phyloP scores from a whole-genome alignment of 202 grass and related monocot genomes.

The Bolboschoenoplectus hybrid region DNA sequence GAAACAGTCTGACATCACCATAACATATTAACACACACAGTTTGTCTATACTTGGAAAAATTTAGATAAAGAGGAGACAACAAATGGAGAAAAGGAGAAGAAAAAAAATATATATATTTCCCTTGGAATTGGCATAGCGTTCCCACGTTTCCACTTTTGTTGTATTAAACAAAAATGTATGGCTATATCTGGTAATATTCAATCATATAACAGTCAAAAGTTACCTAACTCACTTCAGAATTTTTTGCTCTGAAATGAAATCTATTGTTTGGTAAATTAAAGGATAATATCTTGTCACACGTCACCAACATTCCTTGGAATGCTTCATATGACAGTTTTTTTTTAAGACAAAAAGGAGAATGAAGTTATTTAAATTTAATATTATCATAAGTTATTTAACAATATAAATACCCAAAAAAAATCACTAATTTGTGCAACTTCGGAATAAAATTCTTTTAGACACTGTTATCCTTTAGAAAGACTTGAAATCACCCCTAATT shows the following conservation, averaged over 20 bases:
- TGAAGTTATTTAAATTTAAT: no score
- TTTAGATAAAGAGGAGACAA: neutral
- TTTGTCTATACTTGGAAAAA: neutral
- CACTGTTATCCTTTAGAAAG: no score
- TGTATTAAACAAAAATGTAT: neutral
- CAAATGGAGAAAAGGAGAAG: neutral
- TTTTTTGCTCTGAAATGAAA: neutral
- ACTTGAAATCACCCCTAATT: no score
- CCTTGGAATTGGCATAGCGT: neutral
- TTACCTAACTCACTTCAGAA: neutral
- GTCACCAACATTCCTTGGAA: neutral
- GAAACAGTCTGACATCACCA: neutral
- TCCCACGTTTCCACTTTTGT: neutral
- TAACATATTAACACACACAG: neutral
- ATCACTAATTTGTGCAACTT: no score
- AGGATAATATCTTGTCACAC: neutral
- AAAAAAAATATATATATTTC: neutral
- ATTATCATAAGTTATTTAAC: no score
- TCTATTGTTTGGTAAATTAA: no score
- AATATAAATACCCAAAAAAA: no score
- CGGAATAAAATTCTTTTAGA: no score
- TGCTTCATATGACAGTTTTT: no score
- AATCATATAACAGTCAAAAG: neutral
- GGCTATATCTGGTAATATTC: neutral
- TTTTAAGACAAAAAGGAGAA: no score